Base-by-base conservation (phyloP, 2,329 filamentous ascomycete species). In the Celoporthe dispersa region DNA sequence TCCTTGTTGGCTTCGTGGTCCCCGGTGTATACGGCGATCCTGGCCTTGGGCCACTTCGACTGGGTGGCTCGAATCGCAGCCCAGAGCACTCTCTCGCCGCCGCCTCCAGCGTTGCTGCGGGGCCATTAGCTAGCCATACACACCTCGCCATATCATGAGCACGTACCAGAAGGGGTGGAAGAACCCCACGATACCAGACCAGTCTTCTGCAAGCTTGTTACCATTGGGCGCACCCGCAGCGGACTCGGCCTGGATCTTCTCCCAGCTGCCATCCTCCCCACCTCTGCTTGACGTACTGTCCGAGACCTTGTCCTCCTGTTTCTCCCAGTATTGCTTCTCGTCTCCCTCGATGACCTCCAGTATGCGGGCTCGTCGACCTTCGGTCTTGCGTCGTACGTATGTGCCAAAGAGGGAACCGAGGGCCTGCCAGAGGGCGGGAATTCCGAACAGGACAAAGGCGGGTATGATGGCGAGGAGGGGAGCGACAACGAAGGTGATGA, bases 31-130 rank as follows among this genome's bases (percentile, higher is more conserved):
- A 99, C 92, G 19, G 96, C 88, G 76, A 94, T 97, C 76, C 94
- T 92, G 57, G 94, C 94, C 71, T 91, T 91, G 2, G 95, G 96
- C 90, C 93, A 98, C 74, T 91, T 88, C 76, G 90, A 88, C 81
- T 98, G 96, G 2, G 94, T 98, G 55, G 95, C 94, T 71, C 93
- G 89, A 71, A 99, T 93, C 14, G 96, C 96, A 68, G 94, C 95
- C 94, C 97, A 99, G 35, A 99, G 88, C 59, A 99, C 96, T 79
- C 96, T 87, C 82, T 99, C 96, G 73, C 96, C 96, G 71, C 96
- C 96, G 37, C 96, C 96, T 68, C 96, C 96, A 65, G 96, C 96
- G 83, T 99, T 98, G 81, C 93, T 96, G 72, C 66, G 60, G n/a
- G 51, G 5, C 9, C 60, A 70, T 75, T 51, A 75, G 73, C 51